Percentiles rank a stretch among this genome's conserved stretches.
phyloP scores from a whole-genome alignment of 176 grass and related monocot species.

The Dactylis glomerata region DNA sequence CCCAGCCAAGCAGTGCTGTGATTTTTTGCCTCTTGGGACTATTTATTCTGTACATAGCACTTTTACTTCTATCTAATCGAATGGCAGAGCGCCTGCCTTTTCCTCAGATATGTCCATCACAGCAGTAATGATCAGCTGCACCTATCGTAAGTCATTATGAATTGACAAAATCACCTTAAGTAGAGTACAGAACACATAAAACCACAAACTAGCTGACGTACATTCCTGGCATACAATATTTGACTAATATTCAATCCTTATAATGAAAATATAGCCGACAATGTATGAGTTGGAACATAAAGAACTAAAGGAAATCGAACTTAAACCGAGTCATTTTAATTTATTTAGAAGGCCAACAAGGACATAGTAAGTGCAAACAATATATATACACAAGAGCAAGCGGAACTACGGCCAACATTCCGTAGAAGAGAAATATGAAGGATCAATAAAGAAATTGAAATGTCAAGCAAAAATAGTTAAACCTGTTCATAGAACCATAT shows the following conservation, averaged over 20 bases:
- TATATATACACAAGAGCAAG: not conserved
- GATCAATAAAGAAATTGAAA: not conserved
- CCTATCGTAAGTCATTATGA: not conserved
- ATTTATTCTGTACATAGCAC: not conserved
- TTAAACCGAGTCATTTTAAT: not conserved
- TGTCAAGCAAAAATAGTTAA: not conserved
- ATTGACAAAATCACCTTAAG: not conserved
- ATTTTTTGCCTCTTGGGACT: not conserved
- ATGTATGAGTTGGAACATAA: too few relatives aligned
- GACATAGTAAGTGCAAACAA: not conserved
- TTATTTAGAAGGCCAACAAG: not conserved
- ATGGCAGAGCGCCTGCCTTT: not conserved
- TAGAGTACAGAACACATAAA: too few relatives aligned
- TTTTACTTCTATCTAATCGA: not conserved
- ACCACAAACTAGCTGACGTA: too few relatives aligned
- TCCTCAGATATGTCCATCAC: not conserved
- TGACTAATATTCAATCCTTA: too few relatives aligned
- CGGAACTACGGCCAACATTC: not conserved
- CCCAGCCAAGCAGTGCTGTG: not conserved
- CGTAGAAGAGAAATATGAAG: not conserved
- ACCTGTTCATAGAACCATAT: not conserved
- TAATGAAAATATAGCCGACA: too few relatives aligned
- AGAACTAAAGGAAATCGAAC: too few relatives aligned
- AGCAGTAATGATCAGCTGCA: not conserved
- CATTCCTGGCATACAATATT: too few relatives aligned